These are phyloP conservation scores for Cicer bijugum DNA, from an alignment of 306 rosid species.

Conservation along the genomic window DNA sequence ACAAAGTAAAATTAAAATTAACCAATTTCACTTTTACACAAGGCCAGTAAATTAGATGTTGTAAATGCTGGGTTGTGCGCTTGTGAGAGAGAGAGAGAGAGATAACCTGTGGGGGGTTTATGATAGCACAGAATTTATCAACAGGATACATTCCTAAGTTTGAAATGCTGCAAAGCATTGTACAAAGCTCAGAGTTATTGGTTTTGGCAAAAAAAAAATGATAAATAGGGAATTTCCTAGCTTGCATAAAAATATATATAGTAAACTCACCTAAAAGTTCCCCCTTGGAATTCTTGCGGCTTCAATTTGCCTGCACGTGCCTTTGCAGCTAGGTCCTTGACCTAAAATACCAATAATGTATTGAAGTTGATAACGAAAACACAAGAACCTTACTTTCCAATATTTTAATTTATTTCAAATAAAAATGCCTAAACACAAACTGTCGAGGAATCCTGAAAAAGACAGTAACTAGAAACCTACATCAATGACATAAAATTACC, in stretches of 20 bases:
- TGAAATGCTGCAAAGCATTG: conserved; percentile 79
- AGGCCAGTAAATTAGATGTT: conserved; percentile 17
- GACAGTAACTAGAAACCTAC: conserved; percentile 27
- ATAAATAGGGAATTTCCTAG: conserved; percentile 1
- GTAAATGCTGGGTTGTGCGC: conserved; percentile 13
- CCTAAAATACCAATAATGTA: conserved; percentile 53
- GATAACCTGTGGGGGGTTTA: conserved; percentile 95
- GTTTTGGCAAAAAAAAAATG: conserved; percentile 18
- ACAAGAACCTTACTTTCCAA: conserved; percentile 37
- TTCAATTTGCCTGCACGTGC: conserved; percentile 87
- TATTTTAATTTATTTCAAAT: conserved; percentile 20
- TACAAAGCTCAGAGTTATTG: conserved; percentile 39
- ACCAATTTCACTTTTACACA: not conserved
- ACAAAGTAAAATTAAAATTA: not conserved
- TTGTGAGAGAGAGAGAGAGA: conserved; percentile 19
- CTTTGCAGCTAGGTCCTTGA: conserved; percentile 89
- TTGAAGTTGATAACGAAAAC: conserved; percentile 25
- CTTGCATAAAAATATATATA: conserved; percentile 37
- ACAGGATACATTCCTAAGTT: conserved; percentile 99
- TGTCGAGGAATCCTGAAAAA: conserved; percentile 1
- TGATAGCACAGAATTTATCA: conserved; percentile 91
- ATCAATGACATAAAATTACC: conserved; percentile 55
- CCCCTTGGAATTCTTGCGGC: conserved; percentile 96
- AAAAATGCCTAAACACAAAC: conserved; percentile 28
- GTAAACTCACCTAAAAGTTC: conserved; percentile 82